These are phyloP conservation scores for Jamesozyma rosinii DNA, from an alignment of 805 yeast genomes.

Conservation along the genomic window DNA sequence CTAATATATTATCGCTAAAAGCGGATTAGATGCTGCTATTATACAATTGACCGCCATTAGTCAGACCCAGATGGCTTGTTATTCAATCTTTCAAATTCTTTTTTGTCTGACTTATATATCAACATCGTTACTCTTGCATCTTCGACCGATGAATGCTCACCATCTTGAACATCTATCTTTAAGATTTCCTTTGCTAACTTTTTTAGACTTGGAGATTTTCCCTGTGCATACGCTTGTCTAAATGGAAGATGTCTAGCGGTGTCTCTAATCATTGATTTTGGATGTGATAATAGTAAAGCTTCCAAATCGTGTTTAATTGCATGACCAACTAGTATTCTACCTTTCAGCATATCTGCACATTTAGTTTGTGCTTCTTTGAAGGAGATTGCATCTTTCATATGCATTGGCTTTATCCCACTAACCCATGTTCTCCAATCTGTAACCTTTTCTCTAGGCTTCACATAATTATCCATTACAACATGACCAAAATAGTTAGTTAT, in stretches of 20 bases:
- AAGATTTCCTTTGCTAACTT: constrained; percentile 51
- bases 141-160: constrained; percentile 78
- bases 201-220: constrained; percentile 67
- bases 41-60: not conserved
- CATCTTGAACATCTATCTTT: constrained; percentile 55
- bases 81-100: constrained; percentile 46
- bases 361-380: constrained; percentile 57
- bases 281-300: constrained; percentile 58
- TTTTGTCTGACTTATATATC: constrained; percentile 53
- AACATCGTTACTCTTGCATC: constrained; percentile 87
- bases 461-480: constrained; percentile 62
- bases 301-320: constrained; percentile 73
- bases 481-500: constrained; percentile 77
- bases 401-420: constrained; percentile 67
- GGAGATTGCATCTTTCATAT: constrained; percentile 58
- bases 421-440: constrained; percentile 93
- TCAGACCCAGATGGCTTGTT: constrained; percentile 6
- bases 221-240: constrained; percentile 44
- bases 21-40: not conserved
- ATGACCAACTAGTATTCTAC: constrained; percentile 69
- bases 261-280: constrained; percentile 55
- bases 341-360: constrained; percentile 45
- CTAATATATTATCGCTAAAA: no score
- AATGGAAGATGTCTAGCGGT: constrained; percentile 58
- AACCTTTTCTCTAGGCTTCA: constrained; percentile 63